Conservation (phyloP, 1,284 basidiomycete genomes). For the Xerocomus nothofagi region DNA sequence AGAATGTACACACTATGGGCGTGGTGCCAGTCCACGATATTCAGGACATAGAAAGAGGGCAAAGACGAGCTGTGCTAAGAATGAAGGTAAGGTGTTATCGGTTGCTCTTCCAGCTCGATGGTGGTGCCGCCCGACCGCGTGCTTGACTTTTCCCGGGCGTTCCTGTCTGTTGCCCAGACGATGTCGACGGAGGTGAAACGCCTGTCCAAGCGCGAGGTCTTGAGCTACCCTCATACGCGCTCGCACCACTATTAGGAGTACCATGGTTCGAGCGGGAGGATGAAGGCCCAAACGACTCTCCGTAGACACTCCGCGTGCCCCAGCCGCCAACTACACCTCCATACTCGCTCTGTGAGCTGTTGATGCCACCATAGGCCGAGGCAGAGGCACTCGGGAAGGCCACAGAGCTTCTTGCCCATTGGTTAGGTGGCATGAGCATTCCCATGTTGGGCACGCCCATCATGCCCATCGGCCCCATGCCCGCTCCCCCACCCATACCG, state of each 20-base stretch:
- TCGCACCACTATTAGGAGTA: conserved; percentile 14
- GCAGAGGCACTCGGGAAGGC: conserved; percentile 49
- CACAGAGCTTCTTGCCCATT: conserved; percentile 42
- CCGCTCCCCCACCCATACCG: conserved; percentile 32
- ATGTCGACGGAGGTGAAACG: conserved; percentile 7
- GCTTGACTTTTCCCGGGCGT: conserved; percentile 12
- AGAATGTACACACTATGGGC: neutral
- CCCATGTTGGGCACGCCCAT: conserved; percentile 45
- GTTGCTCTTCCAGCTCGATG: conserved; percentile 36
- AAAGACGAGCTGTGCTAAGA: neutral
- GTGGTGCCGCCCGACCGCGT: conserved; percentile 22
- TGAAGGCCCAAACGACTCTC: conserved; percentile 58
- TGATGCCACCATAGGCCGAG: conserved; percentile 57
- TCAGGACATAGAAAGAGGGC: neutral
- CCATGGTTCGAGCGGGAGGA: conserved; percentile 17
- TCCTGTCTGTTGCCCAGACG: conserved; percentile 14
- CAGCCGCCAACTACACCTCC: conserved; percentile 46
- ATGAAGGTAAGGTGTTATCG: conserved; percentile 10
- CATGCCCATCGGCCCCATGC: conserved; percentile 36
- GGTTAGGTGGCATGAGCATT: conserved; percentile 38
- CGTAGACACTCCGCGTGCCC: conserved; percentile 66
- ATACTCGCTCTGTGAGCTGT: conserved; percentile 52
- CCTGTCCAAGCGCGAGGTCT: conserved; percentile 32
- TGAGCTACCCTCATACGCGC: conserved; percentile 21
- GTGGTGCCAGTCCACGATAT: neutral